A percentile compares a stretch with the other conserved stretches of the same genome.
These are phyloP conservation scores for Ganoderma leucocontextum DNA, from an alignment of 1,284 basidiomycete species.

Conservation along the genomic window DNA sequence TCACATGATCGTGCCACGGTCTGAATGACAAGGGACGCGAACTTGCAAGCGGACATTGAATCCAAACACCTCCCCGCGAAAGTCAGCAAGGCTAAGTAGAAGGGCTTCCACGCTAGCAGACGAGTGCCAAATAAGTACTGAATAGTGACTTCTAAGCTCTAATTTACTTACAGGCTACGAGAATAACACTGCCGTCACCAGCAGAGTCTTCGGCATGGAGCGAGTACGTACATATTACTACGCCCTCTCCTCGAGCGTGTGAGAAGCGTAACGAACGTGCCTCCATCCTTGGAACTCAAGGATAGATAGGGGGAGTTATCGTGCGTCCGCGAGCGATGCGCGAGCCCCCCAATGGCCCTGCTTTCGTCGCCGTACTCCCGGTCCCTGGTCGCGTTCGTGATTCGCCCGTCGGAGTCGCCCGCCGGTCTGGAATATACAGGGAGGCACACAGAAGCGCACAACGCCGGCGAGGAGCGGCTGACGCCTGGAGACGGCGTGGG, in stretches of 20 bases:
- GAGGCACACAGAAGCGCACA: background rate
- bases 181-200: background rate
- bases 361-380: background rate
- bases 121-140: background rate
- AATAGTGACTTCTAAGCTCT: background rate
- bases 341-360: background rate
- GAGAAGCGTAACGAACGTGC: constrained; percentile 3
- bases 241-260: background rate
- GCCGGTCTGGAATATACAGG: background rate
- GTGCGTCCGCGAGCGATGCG: background rate
- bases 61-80: background rate
- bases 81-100: background rate
- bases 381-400: background rate
- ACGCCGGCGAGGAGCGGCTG: background rate
- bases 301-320: background rate
- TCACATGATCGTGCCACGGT: constrained; percentile 1
- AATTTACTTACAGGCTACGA: background rate
- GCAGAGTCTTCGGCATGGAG: background rate
- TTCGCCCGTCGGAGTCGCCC: background rate
- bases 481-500: constrained; percentile 2
- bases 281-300: background rate
- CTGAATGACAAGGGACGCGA: background rate
- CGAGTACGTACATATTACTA: constrained; percentile 8
- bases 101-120: background rate
- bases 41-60: background rate